These are phyloP conservation scores for Eucalyptus melliodora DNA, from an alignment of 345 rosid genomes.

Conservation along the genomic window DNA sequence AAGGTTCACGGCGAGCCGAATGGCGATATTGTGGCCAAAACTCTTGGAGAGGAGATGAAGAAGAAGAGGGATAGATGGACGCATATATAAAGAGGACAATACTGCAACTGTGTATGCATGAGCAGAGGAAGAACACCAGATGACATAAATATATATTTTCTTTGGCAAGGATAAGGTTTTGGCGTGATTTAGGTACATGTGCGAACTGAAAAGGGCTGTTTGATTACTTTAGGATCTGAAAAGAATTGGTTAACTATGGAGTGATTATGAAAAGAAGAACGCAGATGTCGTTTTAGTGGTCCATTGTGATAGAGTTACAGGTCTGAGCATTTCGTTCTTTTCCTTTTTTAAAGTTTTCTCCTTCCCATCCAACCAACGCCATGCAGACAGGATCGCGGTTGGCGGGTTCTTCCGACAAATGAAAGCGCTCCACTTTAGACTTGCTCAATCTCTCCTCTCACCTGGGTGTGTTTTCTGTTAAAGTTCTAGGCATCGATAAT, in stretches of 20 bases:
- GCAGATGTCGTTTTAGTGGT: not conserved
- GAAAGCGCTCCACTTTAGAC: not conserved
- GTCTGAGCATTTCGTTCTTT: not conserved
- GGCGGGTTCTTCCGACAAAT: not conserved
- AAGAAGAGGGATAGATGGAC: not conserved
- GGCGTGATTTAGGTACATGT: not conserved
- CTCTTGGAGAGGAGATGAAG: not conserved
- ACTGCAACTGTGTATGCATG: not conserved
- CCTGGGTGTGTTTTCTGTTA: not conserved
- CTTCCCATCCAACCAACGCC: not conserved
- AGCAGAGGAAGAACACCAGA: not conserved
- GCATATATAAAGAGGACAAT: not conserved
- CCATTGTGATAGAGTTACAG: not conserved
- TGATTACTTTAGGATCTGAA: not conserved
- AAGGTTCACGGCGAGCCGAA: not conserved
- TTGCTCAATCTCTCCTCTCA: not conserved
- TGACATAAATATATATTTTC: not conserved
- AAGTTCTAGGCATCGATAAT: not conserved
- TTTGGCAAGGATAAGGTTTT: not conserved
- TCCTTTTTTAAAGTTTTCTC: not conserved
- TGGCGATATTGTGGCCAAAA: not conserved
- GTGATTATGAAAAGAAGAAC: not conserved
- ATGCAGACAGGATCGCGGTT: not conserved
- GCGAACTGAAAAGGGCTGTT: not conserved
- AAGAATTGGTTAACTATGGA: not conserved